Conservation (phyloP, 106 monocot species). For the Allium sativum region DNA sequence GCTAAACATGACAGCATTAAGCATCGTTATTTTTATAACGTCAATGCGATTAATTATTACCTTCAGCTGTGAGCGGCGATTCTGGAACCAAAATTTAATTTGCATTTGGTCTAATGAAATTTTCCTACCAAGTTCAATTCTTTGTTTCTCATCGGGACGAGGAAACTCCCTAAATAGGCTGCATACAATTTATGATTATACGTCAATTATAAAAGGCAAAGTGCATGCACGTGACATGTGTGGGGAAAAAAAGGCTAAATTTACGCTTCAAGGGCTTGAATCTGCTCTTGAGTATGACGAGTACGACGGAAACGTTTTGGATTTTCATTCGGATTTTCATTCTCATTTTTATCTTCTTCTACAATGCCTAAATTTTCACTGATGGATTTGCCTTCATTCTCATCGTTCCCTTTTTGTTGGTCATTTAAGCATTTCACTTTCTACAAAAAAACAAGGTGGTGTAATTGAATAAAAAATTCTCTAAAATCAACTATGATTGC, state of each 20-base stretch:
- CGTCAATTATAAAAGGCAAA: neutral
- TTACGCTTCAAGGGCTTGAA: slow-evolving; percentile 64
- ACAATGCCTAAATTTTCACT: slow-evolving; percentile 33
- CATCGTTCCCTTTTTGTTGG: neutral
- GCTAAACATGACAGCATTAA: neutral
- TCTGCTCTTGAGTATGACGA: slow-evolving; percentile 48
- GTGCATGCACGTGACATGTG: too few relatives aligned
- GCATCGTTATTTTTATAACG: neutral
- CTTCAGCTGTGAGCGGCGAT: slow-evolving; percentile 92
- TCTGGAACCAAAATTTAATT: slow-evolving; percentile 99
- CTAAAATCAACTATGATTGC: too few relatives aligned
- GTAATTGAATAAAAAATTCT: too few relatives aligned
- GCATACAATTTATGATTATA: neutral
- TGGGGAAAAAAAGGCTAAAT: neutral
- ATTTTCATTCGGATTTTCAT: slow-evolving; percentile 31
- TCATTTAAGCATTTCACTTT: neutral
- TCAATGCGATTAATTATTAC: slow-evolving; percentile 8
- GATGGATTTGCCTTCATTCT: slow-evolving; percentile 39
- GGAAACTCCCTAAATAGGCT: slow-evolving; percentile 55
- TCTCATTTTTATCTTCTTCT: slow-evolving; percentile 30
- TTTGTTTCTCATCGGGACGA: slow-evolving; percentile 88
- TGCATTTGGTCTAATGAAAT: slow-evolving; percentile 58
- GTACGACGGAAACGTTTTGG: slow-evolving; percentile 39
- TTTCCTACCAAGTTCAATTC: slow-evolving; percentile 58
- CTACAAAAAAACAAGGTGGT: too few relatives aligned